Base-by-base conservation (phyloP, 495 filamentous ascomycete genomes). In the Penicillium crystallinum region DNA sequence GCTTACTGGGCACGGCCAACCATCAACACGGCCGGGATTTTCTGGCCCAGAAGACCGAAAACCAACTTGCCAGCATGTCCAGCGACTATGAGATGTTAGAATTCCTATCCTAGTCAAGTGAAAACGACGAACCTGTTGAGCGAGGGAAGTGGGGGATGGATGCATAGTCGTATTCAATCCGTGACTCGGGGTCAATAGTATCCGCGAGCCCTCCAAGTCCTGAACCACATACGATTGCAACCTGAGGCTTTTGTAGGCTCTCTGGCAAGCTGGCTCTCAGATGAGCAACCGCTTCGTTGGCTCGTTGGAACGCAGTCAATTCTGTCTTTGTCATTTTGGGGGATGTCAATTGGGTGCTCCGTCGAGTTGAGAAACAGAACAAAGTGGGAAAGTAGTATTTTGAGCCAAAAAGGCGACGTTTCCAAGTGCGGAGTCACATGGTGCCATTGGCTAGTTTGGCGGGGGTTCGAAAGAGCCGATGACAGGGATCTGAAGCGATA, bases 1-100 rank as follows among this genome's bases (percentile, higher is more conserved):
- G 75, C 85, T 77, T 38, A 90, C 87, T 90, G 87, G 52, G 79
- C 78, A 58, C 87, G 76, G 33, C 87, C 87, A 62, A 87, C 81
- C 77, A 91, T 84, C 58, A 90, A 73, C 4, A 89, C 83, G 4
- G 81, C 79, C 1, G 85, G 81, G 10, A 77, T 77, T 46, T 74
- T 72, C 27, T 70, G 54, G 7, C 80, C 79, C 34, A 90, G 69
- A 7, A 79, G 60, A 4, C 87, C 85, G 66, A 90, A 89, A 8
- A 90, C 78, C 43, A 91, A 69, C 61, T 85, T 88, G 30, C 87
- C 85, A 38, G 80, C 86, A 82, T 91, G 87, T 21, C 87, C 87
- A 21, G 70, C 62, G 9, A 87, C 86, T 87, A 50, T 34, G 12
- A 9, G 12, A 30, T 36, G 40, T 61, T 29, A 57, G 43, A 22